phyloP scores from a whole-genome alignment of 2,329 filamentous ascomycete genomes.

The Colletotrichum liriopes region DNA sequence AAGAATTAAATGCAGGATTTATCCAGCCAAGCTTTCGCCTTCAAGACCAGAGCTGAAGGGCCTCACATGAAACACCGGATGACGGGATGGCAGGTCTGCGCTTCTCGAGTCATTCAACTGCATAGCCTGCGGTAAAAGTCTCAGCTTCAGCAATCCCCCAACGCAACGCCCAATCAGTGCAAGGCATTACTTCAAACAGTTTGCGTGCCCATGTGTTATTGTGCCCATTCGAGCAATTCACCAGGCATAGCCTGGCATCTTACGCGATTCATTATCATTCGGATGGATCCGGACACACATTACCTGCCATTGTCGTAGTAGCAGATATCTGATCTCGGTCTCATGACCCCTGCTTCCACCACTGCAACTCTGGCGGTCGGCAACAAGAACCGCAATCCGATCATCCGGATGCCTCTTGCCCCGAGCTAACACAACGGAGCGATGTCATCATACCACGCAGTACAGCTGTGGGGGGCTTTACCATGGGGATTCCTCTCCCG shows the following conservation, averaged over 20 bases:
- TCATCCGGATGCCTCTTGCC: not conserved
- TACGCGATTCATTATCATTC: not conserved
- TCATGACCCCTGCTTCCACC: not conserved
- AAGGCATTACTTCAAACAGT: not conserved
- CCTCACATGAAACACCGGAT: not conserved
- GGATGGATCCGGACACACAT: not conserved
- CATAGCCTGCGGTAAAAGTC: not conserved
- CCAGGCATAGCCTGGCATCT: not conserved
- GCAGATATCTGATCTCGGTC: constrained; percentile 1
- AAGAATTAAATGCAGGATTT: not conserved
- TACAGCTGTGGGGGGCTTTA: not conserved
- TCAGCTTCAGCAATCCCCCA: not conserved
- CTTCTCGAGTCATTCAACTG: not conserved
- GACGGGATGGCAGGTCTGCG: not conserved
- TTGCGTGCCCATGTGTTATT: not conserved
- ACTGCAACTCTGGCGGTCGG: not conserved
- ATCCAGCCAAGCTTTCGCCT: not conserved
- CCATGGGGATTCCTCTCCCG: not conserved
- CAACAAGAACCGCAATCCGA: not conserved
- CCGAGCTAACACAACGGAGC: not conserved
- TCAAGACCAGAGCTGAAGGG: not conserved
- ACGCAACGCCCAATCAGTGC: not conserved
- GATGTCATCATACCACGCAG: not conserved
- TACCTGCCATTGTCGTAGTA: not conserved
- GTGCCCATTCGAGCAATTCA: not conserved